A percentile compares a stretch with the other conserved stretches of the same genome.
Evolutionary conservation across 169 alveolate genomes (phyloP).

Genomic region (Cryptosporidium xiaoi): DNA sequence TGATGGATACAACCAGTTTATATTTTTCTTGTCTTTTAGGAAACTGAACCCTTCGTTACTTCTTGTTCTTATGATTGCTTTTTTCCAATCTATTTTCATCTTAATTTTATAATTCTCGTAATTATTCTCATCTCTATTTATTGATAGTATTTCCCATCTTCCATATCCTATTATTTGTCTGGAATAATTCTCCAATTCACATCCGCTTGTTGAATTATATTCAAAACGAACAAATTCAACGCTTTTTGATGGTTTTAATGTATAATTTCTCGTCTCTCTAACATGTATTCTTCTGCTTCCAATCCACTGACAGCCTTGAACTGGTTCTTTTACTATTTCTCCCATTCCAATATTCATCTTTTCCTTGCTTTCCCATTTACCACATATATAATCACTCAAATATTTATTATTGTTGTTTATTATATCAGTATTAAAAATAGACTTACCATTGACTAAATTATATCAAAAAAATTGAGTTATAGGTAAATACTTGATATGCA

Average conservation of each 20-base stretch:
- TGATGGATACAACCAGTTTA: slow-evolving; percentile 54
- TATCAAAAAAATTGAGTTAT: too few species aligned
- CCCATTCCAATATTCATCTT: slow-evolving; percentile 18
- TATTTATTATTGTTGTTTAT: slow-evolving; percentile 2
- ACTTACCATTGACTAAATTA: too few species aligned
- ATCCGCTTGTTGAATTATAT: slow-evolving; percentile 67
- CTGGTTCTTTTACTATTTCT: neutral
- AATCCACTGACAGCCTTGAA: slow-evolving; percentile 67
- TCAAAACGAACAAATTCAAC: slow-evolving; percentile 55
- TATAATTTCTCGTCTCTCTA: slow-evolving; percentile 43
- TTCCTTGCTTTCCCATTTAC: slow-evolving; percentile 68
- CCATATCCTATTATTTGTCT: slow-evolving; percentile 68
- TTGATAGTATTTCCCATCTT: slow-evolving; percentile 37
- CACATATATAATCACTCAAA: slow-evolving; percentile 28
- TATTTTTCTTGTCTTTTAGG: slow-evolving; percentile 20
- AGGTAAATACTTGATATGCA: too few species aligned
- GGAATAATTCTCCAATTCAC: slow-evolving; percentile 55
- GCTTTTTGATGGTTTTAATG: slow-evolving; percentile 3
- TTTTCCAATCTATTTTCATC: slow-evolving; percentile 42
- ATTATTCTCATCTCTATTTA: neutral
- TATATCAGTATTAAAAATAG: too few species aligned
- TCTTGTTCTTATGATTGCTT: slow-evolving; percentile 39
- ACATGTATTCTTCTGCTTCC: slow-evolving; percentile 50
- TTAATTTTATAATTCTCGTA: neutral
- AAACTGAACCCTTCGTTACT: slow-evolving; percentile 16